Conservation (phyloP, 2,329 filamentous ascomycete genomes). For the Phialemonium atrogriseum region DNA sequence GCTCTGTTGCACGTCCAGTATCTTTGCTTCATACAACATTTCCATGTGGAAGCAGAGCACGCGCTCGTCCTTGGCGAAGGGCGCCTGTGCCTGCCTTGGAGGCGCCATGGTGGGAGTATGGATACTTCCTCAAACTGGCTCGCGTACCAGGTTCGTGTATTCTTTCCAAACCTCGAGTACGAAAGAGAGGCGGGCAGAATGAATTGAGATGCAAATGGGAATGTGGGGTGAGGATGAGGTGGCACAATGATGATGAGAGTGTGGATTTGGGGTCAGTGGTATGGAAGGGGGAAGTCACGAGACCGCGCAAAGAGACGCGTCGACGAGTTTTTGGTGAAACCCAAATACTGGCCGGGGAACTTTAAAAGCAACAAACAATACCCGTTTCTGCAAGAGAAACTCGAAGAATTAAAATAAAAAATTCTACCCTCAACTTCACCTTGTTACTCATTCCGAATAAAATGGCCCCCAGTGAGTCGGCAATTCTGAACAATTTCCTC, state of each 20-base stretch:
- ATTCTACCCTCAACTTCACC: background rate
- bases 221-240: background rate
- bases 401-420: conserved; percentile 1
- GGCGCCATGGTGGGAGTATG: conserved; percentile 26
- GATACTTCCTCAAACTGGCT: conserved; percentile 1
- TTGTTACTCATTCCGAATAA: too few species aligned
- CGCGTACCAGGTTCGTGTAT: too few species aligned
- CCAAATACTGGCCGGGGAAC: too few species aligned
- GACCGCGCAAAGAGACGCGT: conserved; percentile 4
- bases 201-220: conserved; percentile 1
- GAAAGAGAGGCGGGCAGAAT: too few species aligned
- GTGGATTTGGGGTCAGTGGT: conserved; percentile 1
- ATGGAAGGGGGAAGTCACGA: conserved; percentile 4
- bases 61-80: conserved; percentile 73
- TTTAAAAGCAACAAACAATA: too few species aligned
- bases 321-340: too few species aligned
- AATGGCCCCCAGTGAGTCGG: conserved; percentile 70
- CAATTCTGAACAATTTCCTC: conserved; percentile 71
- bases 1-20: conserved; percentile 67
- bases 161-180: too few species aligned
- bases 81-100: conserved; percentile 34
- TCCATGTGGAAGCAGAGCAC: conserved; percentile 97
- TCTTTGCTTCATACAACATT: conserved; percentile 94
- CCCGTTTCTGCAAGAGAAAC: too few species aligned
- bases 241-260: background rate